Percentiles rank a stretch among this genome's conserved stretches.
These are phyloP conservation scores for Capsicum chinense DNA, from an alignment of 257 asterid genomes.

Conservation along the genomic window DNA sequence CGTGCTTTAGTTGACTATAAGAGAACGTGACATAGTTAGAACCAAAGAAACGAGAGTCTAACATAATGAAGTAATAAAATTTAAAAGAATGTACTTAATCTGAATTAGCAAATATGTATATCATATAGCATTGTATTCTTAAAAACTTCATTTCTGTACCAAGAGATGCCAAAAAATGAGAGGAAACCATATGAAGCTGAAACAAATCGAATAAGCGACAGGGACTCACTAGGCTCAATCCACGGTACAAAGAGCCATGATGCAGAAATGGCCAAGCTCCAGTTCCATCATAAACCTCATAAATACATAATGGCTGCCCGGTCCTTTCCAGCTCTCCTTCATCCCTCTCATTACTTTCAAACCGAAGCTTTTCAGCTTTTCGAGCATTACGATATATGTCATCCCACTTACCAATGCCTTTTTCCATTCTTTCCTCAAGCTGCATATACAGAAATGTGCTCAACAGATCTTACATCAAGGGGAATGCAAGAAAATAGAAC, in stretches of 20 bases:
- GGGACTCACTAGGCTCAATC: constrained; percentile 90
- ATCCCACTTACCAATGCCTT: constrained; percentile 85
- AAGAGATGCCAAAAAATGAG: not conserved
- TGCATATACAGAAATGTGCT: constrained; percentile 46
- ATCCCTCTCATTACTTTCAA: constrained; percentile 91
- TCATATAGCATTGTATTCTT: constrained; percentile 26
- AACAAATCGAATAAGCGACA: not conserved
- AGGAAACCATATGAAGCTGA: not conserved
- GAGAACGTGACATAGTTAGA: constrained; percentile 35
- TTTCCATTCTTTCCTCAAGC: constrained; percentile 97
- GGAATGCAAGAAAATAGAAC: constrained; percentile 24
- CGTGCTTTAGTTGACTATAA: constrained; percentile 67
- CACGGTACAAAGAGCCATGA: constrained; percentile 98
- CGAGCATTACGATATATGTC: constrained; percentile 91
- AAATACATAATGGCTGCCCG: constrained; percentile 91
- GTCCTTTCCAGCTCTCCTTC: constrained; percentile 99
- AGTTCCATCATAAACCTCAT: constrained; percentile 90
- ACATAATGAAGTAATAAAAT: constrained; percentile 21
- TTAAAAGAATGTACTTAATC: not conserved
- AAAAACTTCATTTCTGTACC: constrained; percentile 20
- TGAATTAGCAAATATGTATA: not conserved
- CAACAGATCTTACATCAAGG: constrained; percentile 30
- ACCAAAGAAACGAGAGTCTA: constrained; percentile 12
- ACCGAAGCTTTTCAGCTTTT: constrained; percentile 86
- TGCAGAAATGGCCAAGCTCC: constrained; percentile 98